A percentile compares a stretch with the other conserved stretches of the same genome.
These are phyloP conservation scores for Pyrrhoderma noxium DNA, from an alignment of 1,284 basidiomycete genomes.

Conservation along the genomic window DNA sequence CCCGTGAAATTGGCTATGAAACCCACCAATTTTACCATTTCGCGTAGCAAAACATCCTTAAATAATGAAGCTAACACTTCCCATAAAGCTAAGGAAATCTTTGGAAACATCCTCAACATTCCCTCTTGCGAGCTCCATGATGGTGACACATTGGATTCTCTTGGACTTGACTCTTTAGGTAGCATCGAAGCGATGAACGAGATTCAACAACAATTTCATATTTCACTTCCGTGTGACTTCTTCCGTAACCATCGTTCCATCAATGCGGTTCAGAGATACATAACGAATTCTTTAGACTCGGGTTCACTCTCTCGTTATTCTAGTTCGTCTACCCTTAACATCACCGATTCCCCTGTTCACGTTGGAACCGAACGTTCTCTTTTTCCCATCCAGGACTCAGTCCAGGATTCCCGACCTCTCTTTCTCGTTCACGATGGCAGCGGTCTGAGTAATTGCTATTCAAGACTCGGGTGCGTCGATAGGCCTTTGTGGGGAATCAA, in stretches of 20 bases:
- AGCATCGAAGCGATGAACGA: slow-evolving; percentile 50
- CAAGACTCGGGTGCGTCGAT: slow-evolving; percentile 38
- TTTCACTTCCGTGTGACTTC: slow-evolving; percentile 31
- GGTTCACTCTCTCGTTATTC: slow-evolving; percentile 12
- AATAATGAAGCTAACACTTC: background rate
- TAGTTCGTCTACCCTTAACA: slow-evolving; percentile 6
- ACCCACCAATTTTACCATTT: background rate
- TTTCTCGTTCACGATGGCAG: slow-evolving; percentile 69
- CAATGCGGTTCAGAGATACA: slow-evolving; percentile 6
- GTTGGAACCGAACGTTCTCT: slow-evolving; percentile 27
- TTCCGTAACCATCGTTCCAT: slow-evolving; percentile 11
- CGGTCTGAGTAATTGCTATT: slow-evolving; percentile 48
- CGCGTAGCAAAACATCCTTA: background rate
- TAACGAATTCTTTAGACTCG: background rate
- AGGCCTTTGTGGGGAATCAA: slow-evolving; percentile 53
- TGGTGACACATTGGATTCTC: slow-evolving; percentile 36
- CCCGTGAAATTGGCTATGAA: background rate
- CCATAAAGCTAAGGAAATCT: slow-evolving; percentile 28
- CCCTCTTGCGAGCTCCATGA: slow-evolving; percentile 33
- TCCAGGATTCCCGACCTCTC: slow-evolving; percentile 32
- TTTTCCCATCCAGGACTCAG: slow-evolving; percentile 34
- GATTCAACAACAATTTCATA: slow-evolving; percentile 33
- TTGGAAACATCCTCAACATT: slow-evolving; percentile 45
- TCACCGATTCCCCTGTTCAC: slow-evolving; percentile 17
- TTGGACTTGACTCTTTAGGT: slow-evolving; percentile 58